Evolutionary conservation across 768 basidiomycete species (phyloP).

Genomic region (Phallus indusiatus): DNA sequence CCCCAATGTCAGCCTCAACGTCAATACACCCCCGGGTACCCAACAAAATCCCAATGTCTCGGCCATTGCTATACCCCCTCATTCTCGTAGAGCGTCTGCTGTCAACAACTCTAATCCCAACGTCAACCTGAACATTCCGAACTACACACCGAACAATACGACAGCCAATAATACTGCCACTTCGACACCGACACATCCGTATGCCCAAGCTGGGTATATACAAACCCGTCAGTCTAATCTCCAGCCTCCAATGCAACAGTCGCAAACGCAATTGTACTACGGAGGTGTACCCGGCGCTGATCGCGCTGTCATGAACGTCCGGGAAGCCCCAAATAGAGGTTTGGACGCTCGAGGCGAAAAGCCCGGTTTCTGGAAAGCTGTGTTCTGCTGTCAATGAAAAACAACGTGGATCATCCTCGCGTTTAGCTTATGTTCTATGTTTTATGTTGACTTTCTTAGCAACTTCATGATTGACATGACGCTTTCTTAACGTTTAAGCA

Average conservation of each 20-base stretch:
- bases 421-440: too few species aligned
- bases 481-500: not conserved
- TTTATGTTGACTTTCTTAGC: not conserved
- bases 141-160: conserved; percentile 29
- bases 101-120: not conserved
- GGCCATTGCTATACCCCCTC: conserved; percentile 42
- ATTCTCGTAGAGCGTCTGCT: conserved; percentile 42
- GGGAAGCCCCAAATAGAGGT: not conserved
- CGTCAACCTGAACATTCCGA: conserved; percentile 45
- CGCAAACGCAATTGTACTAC: not conserved
- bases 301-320: not conserved
- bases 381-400: not conserved
- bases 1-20: conserved; percentile 31
- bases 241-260: not conserved
- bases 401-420: not conserved
- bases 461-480: not conserved
- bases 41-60: conserved; percentile 49
- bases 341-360: not conserved
- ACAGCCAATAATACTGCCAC: conserved; percentile 29
- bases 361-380: not conserved
- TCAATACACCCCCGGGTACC: conserved; percentile 33
- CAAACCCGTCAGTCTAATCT: not conserved
- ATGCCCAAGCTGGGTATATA: conserved; percentile 49
- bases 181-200: conserved; percentile 45
- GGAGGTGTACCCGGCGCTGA: not conserved